Percentiles rank a stretch among this genome's conserved stretches.
phyloP scores from a whole-genome alignment of 2,329 filamentous ascomycete genomes.

The Aureobasidium lini region DNA sequence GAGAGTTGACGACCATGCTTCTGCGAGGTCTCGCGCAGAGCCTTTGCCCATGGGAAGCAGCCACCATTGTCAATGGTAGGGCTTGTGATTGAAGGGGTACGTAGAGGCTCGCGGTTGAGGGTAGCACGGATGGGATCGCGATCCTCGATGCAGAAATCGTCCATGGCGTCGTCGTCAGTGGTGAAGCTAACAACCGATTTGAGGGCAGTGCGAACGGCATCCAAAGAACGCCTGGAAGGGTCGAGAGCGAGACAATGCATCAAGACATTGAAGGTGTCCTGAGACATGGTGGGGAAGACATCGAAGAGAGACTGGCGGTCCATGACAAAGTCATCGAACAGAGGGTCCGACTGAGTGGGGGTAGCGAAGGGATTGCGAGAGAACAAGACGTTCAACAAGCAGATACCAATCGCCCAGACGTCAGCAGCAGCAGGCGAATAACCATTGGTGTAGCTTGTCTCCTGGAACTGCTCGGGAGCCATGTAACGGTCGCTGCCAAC shows the following conservation, averaged over 20 bases:
- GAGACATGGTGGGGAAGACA: conserved; percentile 96
- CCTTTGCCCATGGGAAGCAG: conserved; percentile 92
- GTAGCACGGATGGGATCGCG: conserved; percentile 67
- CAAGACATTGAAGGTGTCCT: conserved; percentile 94
- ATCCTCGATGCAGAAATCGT: conserved; percentile 82
- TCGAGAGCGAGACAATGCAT: conserved; percentile 85
- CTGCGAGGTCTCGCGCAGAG: conserved; percentile 67
- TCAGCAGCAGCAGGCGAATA: conserved; percentile 93
- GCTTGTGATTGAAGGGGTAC: conserved; percentile 89
- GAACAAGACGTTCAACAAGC: conserved; percentile 91
- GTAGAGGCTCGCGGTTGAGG: conserved; percentile 87
- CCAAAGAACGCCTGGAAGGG: conserved; percentile 77
- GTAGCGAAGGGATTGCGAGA: conserved; percentile 92
- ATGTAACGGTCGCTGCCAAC: conserved; percentile 98
- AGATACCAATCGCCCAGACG: conserved; percentile 95
- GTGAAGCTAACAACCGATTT: conserved; percentile 82
- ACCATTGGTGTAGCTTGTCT: conserved; percentile 56
- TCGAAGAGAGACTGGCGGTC: conserved; percentile 96
- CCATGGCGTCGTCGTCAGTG: conserved; percentile 79
- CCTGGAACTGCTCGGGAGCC: conserved; percentile 97
- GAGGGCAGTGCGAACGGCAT: conserved; percentile 69
- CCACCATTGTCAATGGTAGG: conserved; percentile 67
- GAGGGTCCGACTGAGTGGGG: conserved; percentile 79
- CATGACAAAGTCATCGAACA: conserved; percentile 87
- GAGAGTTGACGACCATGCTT: conserved; percentile 70